Conservation (phyloP, 768 basidiomycete genomes). For the Pleurotus sapidus region DNA sequence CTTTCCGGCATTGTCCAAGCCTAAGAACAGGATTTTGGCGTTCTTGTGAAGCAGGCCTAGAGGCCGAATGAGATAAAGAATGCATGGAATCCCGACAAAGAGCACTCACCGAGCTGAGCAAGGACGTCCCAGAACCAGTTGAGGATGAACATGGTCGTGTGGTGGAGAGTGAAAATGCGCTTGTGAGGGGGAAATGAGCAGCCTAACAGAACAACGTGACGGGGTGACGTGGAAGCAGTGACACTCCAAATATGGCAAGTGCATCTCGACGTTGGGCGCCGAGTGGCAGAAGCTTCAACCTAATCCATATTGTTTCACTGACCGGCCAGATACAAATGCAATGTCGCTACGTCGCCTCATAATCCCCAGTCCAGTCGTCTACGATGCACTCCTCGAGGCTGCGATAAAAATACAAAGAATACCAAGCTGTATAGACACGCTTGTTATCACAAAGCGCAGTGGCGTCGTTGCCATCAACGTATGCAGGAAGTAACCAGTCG, state of each 20-base stretch:
- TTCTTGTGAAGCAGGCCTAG: conserved; percentile 94
- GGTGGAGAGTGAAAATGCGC: conserved; percentile 7
- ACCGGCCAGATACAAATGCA: too few relatives aligned
- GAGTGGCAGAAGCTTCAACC: not conserved
- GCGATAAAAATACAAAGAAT: too few relatives aligned
- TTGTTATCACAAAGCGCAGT: too few relatives aligned
- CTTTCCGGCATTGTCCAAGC: conserved; percentile 98
- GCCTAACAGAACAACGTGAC: not conserved
- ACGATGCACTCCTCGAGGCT: too few relatives aligned
- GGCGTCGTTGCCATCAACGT: too few relatives aligned
- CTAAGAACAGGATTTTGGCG: conserved; percentile 99
- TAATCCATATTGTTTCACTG: too few relatives aligned
- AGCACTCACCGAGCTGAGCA: conserved; percentile 76
- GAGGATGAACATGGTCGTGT: conserved; percentile 68
- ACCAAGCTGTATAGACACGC: too few relatives aligned
- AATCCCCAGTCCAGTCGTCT: too few relatives aligned
- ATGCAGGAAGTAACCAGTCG: too few relatives aligned
- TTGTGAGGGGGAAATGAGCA: not conserved
- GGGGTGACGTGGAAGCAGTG: conserved; percentile 7
- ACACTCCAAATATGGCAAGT: not conserved
- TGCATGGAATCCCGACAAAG: conserved; percentile 6
- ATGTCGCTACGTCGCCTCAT: too few relatives aligned
- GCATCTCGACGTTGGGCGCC: not conserved
- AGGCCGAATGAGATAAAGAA: not conserved
- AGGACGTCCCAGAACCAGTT: conserved; percentile 99